Evolutionary conservation across 345 rosid species (phyloP).

Genomic region (Dipteronia dyeriana): DNA sequence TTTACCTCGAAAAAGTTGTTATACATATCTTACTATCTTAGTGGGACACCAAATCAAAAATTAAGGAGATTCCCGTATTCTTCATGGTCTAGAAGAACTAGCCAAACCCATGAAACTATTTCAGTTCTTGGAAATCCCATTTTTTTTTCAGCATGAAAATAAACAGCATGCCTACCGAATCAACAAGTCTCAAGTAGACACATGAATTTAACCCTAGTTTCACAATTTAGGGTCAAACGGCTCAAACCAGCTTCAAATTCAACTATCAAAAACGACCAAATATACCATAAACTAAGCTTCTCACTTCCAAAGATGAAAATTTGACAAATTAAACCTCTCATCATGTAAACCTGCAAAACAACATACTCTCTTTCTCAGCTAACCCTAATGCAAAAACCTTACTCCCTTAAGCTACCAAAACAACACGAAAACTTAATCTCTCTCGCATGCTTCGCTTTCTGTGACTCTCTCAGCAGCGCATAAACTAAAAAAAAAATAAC

Average conservation of each 20-base stretch:
- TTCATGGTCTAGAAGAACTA: neutral
- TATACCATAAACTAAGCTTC: neutral
- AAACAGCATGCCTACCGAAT: neutral
- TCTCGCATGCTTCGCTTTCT: neutral
- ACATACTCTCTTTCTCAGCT: neutral
- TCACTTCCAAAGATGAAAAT: slow-evolving; percentile 1
- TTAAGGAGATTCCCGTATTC: neutral
- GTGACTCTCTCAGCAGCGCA: neutral
- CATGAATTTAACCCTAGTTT: slow-evolving; percentile 28
- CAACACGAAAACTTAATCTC: neutral
- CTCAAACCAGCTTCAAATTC: neutral
- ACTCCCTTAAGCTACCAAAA: neutral
- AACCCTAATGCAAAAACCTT: slow-evolving; percentile 24
- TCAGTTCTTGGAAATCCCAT: neutral
- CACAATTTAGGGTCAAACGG: slow-evolving; percentile 7
- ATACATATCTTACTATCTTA: too few relatives aligned
- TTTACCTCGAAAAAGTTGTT: neutral
- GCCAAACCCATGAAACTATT: neutral
- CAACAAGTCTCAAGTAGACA: neutral
- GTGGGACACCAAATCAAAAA: neutral
- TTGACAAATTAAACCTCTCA: neutral
- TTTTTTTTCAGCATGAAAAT: slow-evolving; percentile 7
- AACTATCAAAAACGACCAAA: neutral
- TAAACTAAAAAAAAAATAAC: neutral
- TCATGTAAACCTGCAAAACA: neutral